A percentile compares a stretch with the other conserved stretches of the same genome.
Evolutionary conservation across 208 protist species (phyloP).

Genomic region (Endotrypanum monterogeii): DNA sequence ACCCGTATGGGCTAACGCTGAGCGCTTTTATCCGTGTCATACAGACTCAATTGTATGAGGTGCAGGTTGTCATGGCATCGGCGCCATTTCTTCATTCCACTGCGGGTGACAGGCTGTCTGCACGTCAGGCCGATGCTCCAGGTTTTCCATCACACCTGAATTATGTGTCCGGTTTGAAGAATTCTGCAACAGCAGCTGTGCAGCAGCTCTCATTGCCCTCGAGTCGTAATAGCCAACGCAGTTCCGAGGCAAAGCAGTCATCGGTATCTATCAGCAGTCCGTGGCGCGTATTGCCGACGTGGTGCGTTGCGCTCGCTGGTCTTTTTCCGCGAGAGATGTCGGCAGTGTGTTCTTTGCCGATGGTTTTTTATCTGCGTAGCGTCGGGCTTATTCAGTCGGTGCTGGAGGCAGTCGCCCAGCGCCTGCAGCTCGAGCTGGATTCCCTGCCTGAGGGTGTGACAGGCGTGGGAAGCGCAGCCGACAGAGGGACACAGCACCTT

Average conservation of each 20-base stretch:
- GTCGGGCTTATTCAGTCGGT: slow-evolving; percentile 40
- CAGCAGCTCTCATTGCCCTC: neutral
- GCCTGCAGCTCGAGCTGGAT: slow-evolving; percentile 29
- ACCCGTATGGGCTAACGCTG: slow-evolving; percentile 3
- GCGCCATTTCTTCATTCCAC: neutral
- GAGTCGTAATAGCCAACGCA: neutral
- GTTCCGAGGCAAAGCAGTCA: neutral
- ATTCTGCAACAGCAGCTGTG: neutral
- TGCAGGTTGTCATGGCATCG: slow-evolving; percentile 25
- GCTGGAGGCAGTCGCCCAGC: slow-evolving; percentile 26
- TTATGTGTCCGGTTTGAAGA: slow-evolving; percentile 7
- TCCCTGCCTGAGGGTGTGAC: slow-evolving; percentile 1
- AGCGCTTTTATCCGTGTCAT: slow-evolving; percentile 11
- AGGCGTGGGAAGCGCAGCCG: neutral
- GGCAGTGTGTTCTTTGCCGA: slow-evolving; percentile 29
- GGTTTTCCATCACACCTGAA: slow-evolving; percentile 15
- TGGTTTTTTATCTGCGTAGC: slow-evolving; percentile 58
- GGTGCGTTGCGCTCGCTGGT: slow-evolving; percentile 52
- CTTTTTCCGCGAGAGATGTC: slow-evolving; percentile 45
- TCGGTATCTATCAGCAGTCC: neutral
- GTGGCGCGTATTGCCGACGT: slow-evolving; percentile 40
- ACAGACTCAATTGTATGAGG: slow-evolving; percentile 28
- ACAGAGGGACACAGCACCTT: neutral
- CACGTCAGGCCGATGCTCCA: neutral
- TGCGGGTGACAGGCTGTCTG: neutral